Conservation (phyloP, 1,139 yeast species). For the Hyphopichia khmerensis region DNA sequence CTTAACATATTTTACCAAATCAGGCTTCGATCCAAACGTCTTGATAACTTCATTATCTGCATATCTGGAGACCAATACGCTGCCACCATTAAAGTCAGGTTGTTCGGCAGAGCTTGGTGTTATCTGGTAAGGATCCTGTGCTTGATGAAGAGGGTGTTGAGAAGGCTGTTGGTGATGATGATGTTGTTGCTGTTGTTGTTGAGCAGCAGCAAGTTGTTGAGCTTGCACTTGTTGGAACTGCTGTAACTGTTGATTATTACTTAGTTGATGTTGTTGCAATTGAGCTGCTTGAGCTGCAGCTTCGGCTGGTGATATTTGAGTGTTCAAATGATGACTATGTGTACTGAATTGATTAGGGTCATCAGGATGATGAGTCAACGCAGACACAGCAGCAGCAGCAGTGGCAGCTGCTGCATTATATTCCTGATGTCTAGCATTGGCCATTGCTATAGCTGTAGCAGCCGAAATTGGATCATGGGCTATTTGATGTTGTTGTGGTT, state of each 20-base stretch:
- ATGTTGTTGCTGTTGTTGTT: slow-evolving; percentile 20
- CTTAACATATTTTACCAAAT: slow-evolving; percentile 45
- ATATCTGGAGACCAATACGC: slow-evolving; percentile 23
- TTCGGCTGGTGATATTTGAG: slow-evolving; percentile 15
- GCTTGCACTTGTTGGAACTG: slow-evolving; percentile 14
- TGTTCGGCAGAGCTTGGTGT: slow-evolving; percentile 13
- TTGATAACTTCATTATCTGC: slow-evolving; percentile 48
- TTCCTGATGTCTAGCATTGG: slow-evolving; percentile 9
- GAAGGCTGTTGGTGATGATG: slow-evolving; percentile 9
- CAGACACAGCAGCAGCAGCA: slow-evolving; percentile 20
- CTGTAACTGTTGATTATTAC: slow-evolving; percentile 9
- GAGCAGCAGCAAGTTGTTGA: slow-evolving; percentile 8
- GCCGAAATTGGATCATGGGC: slow-evolving; percentile 7
- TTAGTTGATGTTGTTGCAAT: slow-evolving; percentile 19
- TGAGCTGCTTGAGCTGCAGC: slow-evolving; percentile 23
- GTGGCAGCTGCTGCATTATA: slow-evolving; percentile 16
- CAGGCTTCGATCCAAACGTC: slow-evolving; percentile 42
- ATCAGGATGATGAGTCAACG: slow-evolving; percentile 16
- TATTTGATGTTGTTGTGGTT: slow-evolving; percentile 9
- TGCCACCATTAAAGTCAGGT: slow-evolving; percentile 8
- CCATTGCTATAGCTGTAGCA: slow-evolving; percentile 5
- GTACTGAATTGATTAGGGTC: slow-evolving; percentile 24
- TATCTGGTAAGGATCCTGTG: slow-evolving; percentile 20
- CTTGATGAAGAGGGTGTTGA: slow-evolving; percentile 13
- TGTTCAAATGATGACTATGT: slow-evolving; percentile 16